phyloP scores from a whole-genome alignment of 2,329 filamentous ascomycete genomes.

The Colletotrichum brevisporum region DNA sequence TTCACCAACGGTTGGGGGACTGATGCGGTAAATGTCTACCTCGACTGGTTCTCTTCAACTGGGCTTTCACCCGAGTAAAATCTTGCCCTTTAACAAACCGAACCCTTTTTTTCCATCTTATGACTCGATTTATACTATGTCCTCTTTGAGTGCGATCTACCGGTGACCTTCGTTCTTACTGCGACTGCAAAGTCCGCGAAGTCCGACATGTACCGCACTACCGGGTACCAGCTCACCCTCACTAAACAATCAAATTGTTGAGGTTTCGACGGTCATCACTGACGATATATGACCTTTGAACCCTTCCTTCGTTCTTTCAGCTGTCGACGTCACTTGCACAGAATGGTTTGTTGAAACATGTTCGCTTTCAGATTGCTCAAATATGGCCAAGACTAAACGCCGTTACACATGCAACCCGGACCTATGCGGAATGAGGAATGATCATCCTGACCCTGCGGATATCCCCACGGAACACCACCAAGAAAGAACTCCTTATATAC shows the following conservation, averaged over 20 bases:
- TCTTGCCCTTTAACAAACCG: not conserved
- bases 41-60: not conserved
- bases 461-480: slow-evolving; percentile 36
- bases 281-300: not conserved
- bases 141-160: no score
- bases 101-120: no score
- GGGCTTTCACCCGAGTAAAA: not conserved
- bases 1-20: slow-evolving; percentile 34
- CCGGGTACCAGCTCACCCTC: not conserved
- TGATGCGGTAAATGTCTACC: slow-evolving; percentile 13
- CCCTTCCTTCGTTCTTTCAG: not conserved
- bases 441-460: slow-evolving; percentile 28
- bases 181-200: no score
- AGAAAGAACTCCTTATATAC: slow-evolving; percentile 29
- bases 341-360: no score
- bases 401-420: slow-evolving; percentile 33
- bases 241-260: slow-evolving; percentile 21
- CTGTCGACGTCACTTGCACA: no score
- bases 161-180: no score
- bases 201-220: slow-evolving; percentile 16
- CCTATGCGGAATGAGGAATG: slow-evolving; percentile 34
- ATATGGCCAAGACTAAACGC: slow-evolving; percentile 21
- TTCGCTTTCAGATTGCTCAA: slow-evolving; percentile 6
- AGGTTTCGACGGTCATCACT: not conserved
- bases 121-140: no score